Evolutionary conservation across 805 yeast species (phyloP).

Genomic region (Isabelozyma heimii): DNA sequence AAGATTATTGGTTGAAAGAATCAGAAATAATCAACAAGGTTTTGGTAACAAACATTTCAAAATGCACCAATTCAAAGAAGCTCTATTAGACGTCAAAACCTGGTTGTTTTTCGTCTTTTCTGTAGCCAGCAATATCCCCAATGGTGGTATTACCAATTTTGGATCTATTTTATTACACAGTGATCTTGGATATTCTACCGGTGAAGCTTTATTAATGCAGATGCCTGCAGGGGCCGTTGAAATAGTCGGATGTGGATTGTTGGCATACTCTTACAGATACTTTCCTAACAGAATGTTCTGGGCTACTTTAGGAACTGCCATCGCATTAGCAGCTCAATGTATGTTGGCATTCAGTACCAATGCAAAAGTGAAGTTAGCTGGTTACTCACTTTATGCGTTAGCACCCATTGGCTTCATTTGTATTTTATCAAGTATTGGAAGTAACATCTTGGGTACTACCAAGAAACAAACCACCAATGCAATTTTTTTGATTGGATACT

Average conservation of each 20-base stretch:
- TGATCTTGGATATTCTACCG: conserved; percentile 15
- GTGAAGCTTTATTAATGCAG: conserved; percentile 25
- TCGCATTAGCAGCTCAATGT: conserved; percentile 24
- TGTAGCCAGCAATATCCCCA: conserved; percentile 28
- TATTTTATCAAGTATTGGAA: conserved; percentile 17
- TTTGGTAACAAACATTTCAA: conserved; percentile 56
- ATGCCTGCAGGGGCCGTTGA: conserved; percentile 40
- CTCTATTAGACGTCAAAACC: conserved; percentile 46
- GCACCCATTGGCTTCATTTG: conserved; percentile 26
- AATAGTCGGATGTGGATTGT: conserved; percentile 18
- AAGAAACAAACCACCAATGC: conserved; percentile 25
- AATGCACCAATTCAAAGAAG: conserved; percentile 51
- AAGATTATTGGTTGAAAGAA: conserved; percentile 44
- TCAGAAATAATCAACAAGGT: conserved; percentile 55
- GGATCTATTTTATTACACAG: conserved; percentile 20
- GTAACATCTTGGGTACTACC: conserved; percentile 25
- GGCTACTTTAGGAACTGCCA: conserved; percentile 18
- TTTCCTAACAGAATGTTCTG: conserved; percentile 21
- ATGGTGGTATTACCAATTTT: conserved; percentile 37
- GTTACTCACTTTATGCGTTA: conserved; percentile 24
- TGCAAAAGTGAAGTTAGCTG: conserved; percentile 23
- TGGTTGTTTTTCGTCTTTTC: conserved; percentile 45
- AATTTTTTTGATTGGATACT: conserved; percentile 22
- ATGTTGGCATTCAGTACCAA: conserved; percentile 25
- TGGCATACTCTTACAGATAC: conserved; percentile 12